A percentile compares a stretch with the other conserved stretches of the same genome.
Conservation (phyloP, 1,284 basidiomycete genomes). For the Boletus albobrunnescens region DNA sequence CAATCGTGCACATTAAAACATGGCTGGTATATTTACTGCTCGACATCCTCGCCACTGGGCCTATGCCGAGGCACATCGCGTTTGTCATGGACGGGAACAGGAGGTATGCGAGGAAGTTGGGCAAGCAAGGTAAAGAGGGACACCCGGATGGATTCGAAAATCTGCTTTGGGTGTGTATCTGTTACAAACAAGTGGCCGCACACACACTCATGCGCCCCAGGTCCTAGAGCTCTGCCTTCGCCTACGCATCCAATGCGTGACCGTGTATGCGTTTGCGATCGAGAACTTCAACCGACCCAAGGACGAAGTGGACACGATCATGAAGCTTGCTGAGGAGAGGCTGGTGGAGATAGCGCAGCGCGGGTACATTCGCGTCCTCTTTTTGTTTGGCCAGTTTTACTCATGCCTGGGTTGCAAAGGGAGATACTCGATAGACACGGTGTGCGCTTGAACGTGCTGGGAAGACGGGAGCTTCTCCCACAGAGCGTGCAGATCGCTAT, state of each 20-base stretch:
- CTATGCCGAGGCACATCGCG: constrained; percentile 87
- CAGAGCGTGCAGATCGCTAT: constrained; percentile 69
- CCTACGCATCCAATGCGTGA: constrained; percentile 77
- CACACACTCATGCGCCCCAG: too few relatives aligned
- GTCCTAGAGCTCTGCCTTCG: constrained; percentile 79
- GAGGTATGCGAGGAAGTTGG: constrained; percentile 76
- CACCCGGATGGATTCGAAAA: constrained; percentile 86
- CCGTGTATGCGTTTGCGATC: constrained; percentile 94
- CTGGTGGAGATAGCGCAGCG: constrained; percentile 79
- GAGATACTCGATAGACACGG: constrained; percentile 78
- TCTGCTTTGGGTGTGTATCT: constrained; percentile 64
- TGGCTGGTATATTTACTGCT: constrained; percentile 44
- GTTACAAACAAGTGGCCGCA: too few relatives aligned
- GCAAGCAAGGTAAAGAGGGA: constrained; percentile 67
- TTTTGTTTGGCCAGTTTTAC: not conserved
- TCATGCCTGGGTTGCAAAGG: constrained; percentile 38
- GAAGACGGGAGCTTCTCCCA: constrained; percentile 76
- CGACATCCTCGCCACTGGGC: constrained; percentile 70
- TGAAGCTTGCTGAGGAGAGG: constrained; percentile 81
- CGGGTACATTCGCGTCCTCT: constrained; percentile 54
- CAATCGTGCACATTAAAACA: constrained; percentile 16
- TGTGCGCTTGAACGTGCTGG: constrained; percentile 83
- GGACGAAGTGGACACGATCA: constrained; percentile 85
- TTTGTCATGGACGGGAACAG: constrained; percentile 99
- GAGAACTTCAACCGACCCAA: constrained; percentile 93